phyloP scores from a whole-genome alignment of 163 green algal genomes.

The Trebouxiophyceae sp. region DNA sequence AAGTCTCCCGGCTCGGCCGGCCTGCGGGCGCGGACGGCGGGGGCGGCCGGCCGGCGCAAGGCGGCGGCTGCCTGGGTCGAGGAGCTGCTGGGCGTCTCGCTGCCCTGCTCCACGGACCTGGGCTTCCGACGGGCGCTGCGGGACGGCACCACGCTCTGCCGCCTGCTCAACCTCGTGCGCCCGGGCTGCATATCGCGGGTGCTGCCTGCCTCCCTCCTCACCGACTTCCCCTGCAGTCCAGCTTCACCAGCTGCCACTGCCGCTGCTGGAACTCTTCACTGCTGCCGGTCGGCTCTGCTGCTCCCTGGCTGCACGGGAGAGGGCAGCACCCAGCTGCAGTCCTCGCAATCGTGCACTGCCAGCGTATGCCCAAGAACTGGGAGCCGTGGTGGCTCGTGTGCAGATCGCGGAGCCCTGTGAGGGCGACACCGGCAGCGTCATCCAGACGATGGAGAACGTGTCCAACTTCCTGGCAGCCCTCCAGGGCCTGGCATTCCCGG shows the following conservation, averaged over 20 bases:
- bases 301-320: neutral
- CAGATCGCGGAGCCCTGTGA: conserved; percentile 6
- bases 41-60: too few species aligned
- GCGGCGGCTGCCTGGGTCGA: conserved; percentile 45
- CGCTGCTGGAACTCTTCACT: neutral
- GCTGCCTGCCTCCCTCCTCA: neutral
- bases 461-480: conserved; percentile 41
- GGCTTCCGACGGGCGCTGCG: conserved; percentile 44
- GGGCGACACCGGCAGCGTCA: conserved; percentile 13
- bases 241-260: neutral
- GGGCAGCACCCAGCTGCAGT: too few species aligned
- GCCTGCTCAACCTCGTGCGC: conserved; percentile 35
- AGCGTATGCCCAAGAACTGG: too few species aligned
- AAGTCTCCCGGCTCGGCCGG: too few species aligned
- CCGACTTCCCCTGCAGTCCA: neutral
- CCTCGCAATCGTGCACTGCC: too few species aligned
- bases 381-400: too few species aligned
- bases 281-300: neutral
- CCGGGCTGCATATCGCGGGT: conserved; percentile 32
- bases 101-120: conserved; percentile 42
- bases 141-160: conserved; percentile 55
- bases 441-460: conserved; percentile 44
- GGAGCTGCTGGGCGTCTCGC: conserved; percentile 22
- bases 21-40: too few species aligned
- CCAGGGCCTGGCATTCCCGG: conserved; percentile 26